Evolutionary conservation across 192 early-diverging fungal species (phyloP), one percentile per base, ranked within the genome.

Genomic region (Linnemannia elongata): DNA sequence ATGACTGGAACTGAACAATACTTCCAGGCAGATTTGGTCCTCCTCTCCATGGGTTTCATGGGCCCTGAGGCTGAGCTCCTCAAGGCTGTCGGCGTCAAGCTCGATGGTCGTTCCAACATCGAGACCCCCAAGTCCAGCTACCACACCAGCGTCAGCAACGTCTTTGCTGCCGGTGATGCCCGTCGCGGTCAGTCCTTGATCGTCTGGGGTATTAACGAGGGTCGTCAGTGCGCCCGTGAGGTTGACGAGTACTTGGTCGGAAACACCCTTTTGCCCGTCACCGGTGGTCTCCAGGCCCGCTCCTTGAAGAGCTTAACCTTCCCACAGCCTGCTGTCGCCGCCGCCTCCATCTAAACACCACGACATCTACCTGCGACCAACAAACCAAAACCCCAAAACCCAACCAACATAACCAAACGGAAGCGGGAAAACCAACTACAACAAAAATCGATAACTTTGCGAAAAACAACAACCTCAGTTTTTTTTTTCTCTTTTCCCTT

Each of bases 141-240:
- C 90, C 83, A 89, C 54, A 99, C 98, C 15, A 91, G 90, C 30
- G 93, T 96, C 24, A 84, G 91, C 27, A 93, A 94, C 57, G 96
- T 99, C 35, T 99, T 94, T 90, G 98, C 98, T 36, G 98, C 98
- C 20, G 98, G 98, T 81, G 98, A 99, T 91, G 98, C 97, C 89
- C 95, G 98, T 68, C 93, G 98, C 33, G 98, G 98, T 18, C 97
- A 98, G 92, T 94, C 93, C 44, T 89, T 99, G 72, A 97, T 99
- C 83, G 98, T 99, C 45, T 98, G 97, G 97, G 98, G 96, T 85
- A 99, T 99, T 89, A 98, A 98, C 88, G 98, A 99, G 89, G 98
- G 98, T 69, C 93, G 98, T 66, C 94, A 97, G 91, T 95, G 95
- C 69, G 98, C 98, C 15, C 93, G 98, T 45, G 97, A 99, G 88